A percentile compares a stretch with the other conserved stretches of the same genome.
These are phyloP conservation scores for Penicillium sp. DNA, from an alignment of 2,329 filamentous ascomycete genomes.

Conservation along the genomic window DNA sequence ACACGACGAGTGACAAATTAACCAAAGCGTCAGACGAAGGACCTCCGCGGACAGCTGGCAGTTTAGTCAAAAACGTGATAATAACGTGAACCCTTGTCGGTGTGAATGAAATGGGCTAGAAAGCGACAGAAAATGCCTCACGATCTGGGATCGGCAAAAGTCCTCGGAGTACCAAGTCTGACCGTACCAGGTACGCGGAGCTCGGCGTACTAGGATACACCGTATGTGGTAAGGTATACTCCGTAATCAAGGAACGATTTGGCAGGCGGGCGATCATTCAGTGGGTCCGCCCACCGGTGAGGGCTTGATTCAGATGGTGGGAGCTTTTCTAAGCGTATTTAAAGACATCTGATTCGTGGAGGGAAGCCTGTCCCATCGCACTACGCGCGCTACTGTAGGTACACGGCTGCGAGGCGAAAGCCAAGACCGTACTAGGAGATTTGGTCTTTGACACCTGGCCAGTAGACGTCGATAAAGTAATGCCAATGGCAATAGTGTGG, in stretches of 20 bases:
- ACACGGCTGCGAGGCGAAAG: conserved; percentile 20
- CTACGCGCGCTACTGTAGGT: conserved; percentile 29
- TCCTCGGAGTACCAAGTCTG: conserved; percentile 12
- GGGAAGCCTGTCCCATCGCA: conserved; percentile 1
- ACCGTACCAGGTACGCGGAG: conserved; percentile 1
- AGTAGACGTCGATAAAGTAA: conserved; percentile 4
- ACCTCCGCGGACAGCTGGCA: conserved; percentile 1
- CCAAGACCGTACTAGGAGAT: conserved; percentile 11
- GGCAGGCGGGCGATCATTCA: conserved; percentile 26
- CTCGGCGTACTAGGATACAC: background rate
- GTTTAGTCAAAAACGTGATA: background rate
- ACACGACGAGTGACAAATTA: background rate
- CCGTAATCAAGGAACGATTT: conserved; percentile 16
- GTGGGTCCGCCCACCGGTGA: conserved; percentile 23
- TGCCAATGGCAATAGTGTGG: conserved; percentile 1
- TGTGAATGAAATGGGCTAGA: background rate
- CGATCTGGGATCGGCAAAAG: conserved; percentile 25
- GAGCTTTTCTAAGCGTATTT: conserved; percentile 12
- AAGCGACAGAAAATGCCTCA: conserved; percentile 27
- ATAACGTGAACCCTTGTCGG: conserved; percentile 8
- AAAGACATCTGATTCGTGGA: conserved; percentile 18
- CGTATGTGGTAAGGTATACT: conserved; percentile 3
- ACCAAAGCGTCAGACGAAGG: background rate
- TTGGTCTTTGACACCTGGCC: background rate
- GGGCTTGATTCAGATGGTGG: conserved; percentile 17